Conservation (phyloP, 192 early-diverging fungal genomes). For the Coemansia sp. region DNA sequence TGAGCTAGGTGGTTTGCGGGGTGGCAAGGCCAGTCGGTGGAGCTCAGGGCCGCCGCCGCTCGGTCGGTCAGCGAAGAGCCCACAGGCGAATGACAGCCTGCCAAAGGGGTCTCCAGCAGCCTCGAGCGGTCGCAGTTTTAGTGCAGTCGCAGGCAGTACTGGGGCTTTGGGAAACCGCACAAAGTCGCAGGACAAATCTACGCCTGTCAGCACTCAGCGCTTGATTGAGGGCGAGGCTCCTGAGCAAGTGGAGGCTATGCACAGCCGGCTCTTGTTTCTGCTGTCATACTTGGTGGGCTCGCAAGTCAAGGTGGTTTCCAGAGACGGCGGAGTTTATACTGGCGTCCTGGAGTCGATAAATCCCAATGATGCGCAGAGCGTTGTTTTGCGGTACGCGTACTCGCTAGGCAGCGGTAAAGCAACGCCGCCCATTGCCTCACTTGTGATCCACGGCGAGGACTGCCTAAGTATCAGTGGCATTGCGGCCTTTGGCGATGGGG, state of each 20-base stretch:
- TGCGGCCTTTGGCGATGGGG: slow-evolving; percentile 19
- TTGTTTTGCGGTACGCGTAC: slow-evolving; percentile 45
- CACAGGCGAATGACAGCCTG: slow-evolving; percentile 10
- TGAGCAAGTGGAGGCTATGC: slow-evolving; percentile 46
- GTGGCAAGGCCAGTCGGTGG: slow-evolving; percentile 25
- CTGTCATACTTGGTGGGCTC: slow-evolving; percentile 39
- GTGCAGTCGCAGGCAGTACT: slow-evolving; percentile 1
- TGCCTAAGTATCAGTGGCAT: slow-evolving; percentile 35
- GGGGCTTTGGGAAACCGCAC: neutral
- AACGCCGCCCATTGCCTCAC: slow-evolving; percentile 27
- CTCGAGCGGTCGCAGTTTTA: slow-evolving; percentile 14
- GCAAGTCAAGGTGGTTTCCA: slow-evolving; percentile 29
- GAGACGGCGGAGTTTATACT: slow-evolving; percentile 15
- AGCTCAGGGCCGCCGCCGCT: slow-evolving; percentile 39
- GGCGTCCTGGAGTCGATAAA: slow-evolving; percentile 49
- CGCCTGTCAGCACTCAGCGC: neutral
- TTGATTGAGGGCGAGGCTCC: slow-evolving; percentile 43
- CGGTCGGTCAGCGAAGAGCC: slow-evolving; percentile 18
- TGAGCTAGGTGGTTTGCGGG: slow-evolving; percentile 3
- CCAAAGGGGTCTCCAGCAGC: slow-evolving; percentile 3
- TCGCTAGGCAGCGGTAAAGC: slow-evolving; percentile 18
- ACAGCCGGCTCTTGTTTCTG: slow-evolving; percentile 43
- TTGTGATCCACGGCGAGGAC: slow-evolving; percentile 39
- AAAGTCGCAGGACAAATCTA: slow-evolving; percentile 3
- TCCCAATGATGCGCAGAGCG: slow-evolving; percentile 49